Percentiles rank a stretch among this genome's conserved stretches.
Evolutionary conservation across 495 filamentous ascomycete genomes (phyloP).

Genomic region (Umbilicaria muhlenbergii): DNA sequence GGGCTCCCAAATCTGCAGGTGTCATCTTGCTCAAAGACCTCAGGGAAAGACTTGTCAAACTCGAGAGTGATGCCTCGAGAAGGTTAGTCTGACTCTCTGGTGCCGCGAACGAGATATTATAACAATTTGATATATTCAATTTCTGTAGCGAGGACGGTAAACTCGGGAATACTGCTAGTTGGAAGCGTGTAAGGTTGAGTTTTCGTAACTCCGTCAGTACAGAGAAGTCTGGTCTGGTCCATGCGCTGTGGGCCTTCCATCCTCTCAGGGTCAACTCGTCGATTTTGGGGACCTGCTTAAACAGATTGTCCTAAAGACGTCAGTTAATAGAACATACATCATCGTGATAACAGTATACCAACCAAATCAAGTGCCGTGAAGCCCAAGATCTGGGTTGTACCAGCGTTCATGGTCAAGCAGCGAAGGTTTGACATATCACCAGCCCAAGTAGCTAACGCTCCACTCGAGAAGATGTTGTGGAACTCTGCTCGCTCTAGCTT

Average conservation of each 20-base stretch:
- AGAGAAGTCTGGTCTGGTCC: neutral
- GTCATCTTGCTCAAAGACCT: neutral
- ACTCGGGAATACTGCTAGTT: neutral
- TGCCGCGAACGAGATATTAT: no score
- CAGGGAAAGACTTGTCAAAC: neutral
- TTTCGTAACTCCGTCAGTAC: neutral
- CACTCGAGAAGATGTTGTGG: constrained; percentile 8
- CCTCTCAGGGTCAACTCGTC: neutral
- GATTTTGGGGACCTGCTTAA: neutral
- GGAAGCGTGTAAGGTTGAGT: neutral
- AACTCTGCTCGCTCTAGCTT: constrained; percentile 28
- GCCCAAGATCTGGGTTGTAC: neutral
- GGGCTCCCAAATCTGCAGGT: neutral
- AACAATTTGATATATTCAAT: neutral
- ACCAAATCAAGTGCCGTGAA: neutral
- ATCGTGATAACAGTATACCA: neutral
- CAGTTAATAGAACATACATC: neutral
- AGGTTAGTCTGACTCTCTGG: no score
- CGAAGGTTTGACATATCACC: neutral
- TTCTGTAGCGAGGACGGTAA: neutral
- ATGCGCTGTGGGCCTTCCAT: neutral
- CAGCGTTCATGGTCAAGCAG: neutral
- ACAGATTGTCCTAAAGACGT: neutral
- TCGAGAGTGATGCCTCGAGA: no score
- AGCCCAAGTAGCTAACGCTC: no score